These are phyloP conservation scores for Filobasidium uniguttulatum DNA, from an alignment of 1,284 basidiomycete genomes.

Conservation along the genomic window DNA sequence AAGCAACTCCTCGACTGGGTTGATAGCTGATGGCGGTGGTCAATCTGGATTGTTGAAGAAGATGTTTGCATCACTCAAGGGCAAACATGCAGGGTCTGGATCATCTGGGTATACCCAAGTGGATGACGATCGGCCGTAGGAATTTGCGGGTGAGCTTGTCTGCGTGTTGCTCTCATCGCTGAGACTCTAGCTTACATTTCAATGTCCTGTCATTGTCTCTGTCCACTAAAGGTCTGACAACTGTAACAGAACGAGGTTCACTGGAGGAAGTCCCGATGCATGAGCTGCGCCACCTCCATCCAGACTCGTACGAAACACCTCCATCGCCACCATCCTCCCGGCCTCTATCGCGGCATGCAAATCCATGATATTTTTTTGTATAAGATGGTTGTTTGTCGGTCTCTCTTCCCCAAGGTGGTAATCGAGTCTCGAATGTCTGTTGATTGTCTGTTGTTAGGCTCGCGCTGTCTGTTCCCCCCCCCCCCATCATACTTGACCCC, in stretches of 20 bases:
- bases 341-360: too few relatives aligned
- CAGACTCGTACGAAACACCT: too few relatives aligned
- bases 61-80: conserved; percentile 17
- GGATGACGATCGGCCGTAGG: conserved; percentile 47
- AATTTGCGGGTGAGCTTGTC: conserved; percentile 47
- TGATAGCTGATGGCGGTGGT: conserved; percentile 16
- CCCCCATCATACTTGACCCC: too few relatives aligned
- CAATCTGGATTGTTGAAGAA: conserved; percentile 10
- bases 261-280: neutral
- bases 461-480: too few relatives aligned
- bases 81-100: conserved; percentile 20
- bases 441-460: too few relatives aligned
- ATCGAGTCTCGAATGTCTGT: too few relatives aligned
- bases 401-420: too few relatives aligned
- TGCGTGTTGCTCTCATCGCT: neutral
- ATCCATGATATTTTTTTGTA: too few relatives aligned
- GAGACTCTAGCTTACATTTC: neutral
- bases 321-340: too few relatives aligned
- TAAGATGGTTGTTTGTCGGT: too few relatives aligned
- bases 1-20: conserved; percentile 6
- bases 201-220: neutral
- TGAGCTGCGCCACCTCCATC: too few relatives aligned
- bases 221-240: neutral
- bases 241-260: neutral
- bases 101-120: conserved; percentile 48